Base-by-base conservation (phyloP, 73 alveolate genomes). In the Durusdinium trenchii region DNA sequence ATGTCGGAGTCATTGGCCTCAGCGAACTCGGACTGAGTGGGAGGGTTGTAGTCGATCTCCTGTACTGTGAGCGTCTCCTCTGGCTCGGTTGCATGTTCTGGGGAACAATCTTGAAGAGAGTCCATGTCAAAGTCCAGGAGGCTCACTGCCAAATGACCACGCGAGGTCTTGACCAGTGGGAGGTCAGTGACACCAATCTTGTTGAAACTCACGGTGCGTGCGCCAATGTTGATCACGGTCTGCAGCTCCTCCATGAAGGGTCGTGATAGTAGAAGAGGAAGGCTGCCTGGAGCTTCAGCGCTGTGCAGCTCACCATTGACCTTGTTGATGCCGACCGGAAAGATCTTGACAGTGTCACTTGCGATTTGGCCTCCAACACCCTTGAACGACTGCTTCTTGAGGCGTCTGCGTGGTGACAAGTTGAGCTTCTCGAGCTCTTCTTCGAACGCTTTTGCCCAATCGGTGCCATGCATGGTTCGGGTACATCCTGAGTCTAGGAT, bases 201-300 rank as follows among this genome's bases (percentile, higher is more conserved):
- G 16, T 43, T 0, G 57, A 85, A 85, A 28, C 40, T 16, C 3
- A 85, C 95, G 1, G 79, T 52, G 52, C 43, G 35, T 40, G 0
- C 10, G 30, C 43, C 50, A 3, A 85, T 5, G 61, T 52, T 45
- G 47, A 85, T 85, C 43, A 57, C 45, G 35, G 95, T 54, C 81
- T 60, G 81, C 60, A 85, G 48, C 54, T 85, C 81, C 45, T 85
- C 81, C 95, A 85, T 85, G 95, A 85, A 85, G 30, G 95, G 95
- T 0, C 95, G 54, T 0, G 79, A 51, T 0, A 85, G n/a, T 42
- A 85, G 79, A 35, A 85, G 28, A 7, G 95, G 95, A 0, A 35
- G 51, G 28, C 28, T 38, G 51, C 95, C 95, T n/a, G n/a, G n/a
- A 26, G 69, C 26, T 14, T 42, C 57, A 0, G 89, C 89, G 2